Evolutionary conservation across 2,329 filamentous ascomycete species (phyloP).

Genomic region (Fusarium verrucosum): DNA sequence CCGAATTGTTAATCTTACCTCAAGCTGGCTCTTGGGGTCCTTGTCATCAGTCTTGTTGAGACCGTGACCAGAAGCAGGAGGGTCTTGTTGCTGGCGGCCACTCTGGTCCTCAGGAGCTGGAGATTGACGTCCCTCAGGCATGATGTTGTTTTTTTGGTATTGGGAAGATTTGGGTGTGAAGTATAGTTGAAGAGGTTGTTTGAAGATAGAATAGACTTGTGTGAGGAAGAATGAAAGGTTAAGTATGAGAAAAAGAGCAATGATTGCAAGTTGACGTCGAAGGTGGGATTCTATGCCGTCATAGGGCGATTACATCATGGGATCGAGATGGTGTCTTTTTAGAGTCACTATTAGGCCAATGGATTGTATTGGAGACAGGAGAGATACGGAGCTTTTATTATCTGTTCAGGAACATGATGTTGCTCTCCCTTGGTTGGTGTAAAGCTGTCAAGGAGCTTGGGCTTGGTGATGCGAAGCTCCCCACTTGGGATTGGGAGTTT

Average conservation of each 20-base stretch:
- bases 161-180: background rate
- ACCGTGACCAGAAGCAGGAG: conserved; percentile 66
- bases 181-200: background rate
- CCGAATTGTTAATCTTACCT: conserved; percentile 50
- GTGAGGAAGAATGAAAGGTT: background rate
- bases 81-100: conserved; percentile 69
- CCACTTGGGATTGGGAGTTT: conserved; percentile 7
- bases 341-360: background rate
- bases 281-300: conserved; percentile 40
- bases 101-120: conserved; percentile 76
- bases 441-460: conserved; percentile 9
- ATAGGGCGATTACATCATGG: conserved; percentile 44
- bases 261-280: conserved; percentile 43
- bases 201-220: background rate
- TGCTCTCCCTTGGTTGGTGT: conserved; percentile 3
- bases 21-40: conserved; percentile 61
- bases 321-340: conserved; percentile 31
- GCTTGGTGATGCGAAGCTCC: background rate
- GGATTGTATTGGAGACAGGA: background rate
- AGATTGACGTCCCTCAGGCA: conserved; percentile 82
- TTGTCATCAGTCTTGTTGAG: conserved; percentile 60
- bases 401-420: conserved; percentile 11
- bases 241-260: conserved; percentile 14
- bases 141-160: conserved; percentile 53
- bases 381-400: conserved; percentile 2